Base-by-base conservation (phyloP, 208 protist genomes). In the Zelonia costaricensis region DNA sequence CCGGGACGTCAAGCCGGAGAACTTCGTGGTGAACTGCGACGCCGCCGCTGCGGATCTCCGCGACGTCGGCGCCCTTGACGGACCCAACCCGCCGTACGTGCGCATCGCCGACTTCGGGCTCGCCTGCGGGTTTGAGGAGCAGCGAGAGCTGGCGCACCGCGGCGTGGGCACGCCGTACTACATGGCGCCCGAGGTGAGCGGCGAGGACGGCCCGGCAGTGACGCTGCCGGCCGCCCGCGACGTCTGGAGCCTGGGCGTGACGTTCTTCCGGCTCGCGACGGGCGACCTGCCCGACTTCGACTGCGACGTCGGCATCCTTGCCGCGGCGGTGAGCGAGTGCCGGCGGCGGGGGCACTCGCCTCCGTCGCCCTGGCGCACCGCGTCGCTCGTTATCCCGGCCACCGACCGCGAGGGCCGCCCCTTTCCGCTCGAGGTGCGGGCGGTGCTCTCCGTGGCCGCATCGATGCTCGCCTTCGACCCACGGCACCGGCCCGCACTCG, bases 1-100 rank as follows among this genome's bases (percentile, higher is more conserved):
- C 71, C 80, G 98, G 28, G 97, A 98, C 67, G 84, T 98, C 42
- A 98, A 98, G 74, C 98, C 99, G 4, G 97, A 99, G 62, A 99
- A 99, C 77, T 99, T 99, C 63, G 68, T 99, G 13, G 94, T 99
- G 51, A 98, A 98, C 7, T 35, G 85, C 12, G 86, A 76, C 2
- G 74, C 77, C 28, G 78, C 92, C 36, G 60, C 7, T 30, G 45
- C 7, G 5, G 45, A 22, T 1, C 6, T 18, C 38, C 28, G 18
- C 45, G 22, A n/a, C 25, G 47, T 13, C 28, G 16, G 0, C 47
- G 30, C 35, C 13, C 9, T 20, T 55, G 49, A 4, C 23, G 10
- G 31, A n/a, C 30, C 4, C n/a, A 10, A 9, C 49, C 46, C 63
- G 4, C 54, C 54, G 27, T 18, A 31, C 28, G 54, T 69, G 46